Evolutionary conservation across 371 early-diverging fungal species (phyloP).

Genomic region (Synchytrium microbalum): DNA sequence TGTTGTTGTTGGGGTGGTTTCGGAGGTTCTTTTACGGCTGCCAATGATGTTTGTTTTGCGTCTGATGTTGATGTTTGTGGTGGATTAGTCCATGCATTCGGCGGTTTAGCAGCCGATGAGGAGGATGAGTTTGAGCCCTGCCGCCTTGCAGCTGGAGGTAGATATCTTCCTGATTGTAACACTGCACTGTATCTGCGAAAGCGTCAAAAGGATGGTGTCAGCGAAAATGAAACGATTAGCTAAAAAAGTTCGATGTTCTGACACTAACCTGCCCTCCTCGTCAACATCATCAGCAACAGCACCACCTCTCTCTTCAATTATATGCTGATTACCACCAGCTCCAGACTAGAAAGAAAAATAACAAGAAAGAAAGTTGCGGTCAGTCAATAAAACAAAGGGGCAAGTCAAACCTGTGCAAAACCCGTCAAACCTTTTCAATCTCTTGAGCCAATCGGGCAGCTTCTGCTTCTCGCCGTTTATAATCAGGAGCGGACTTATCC

Average conservation of each 20-base stretch:
- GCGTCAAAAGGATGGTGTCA: constrained; percentile 29
- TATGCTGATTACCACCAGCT: constrained; percentile 71
- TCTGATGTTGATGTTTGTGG: constrained; percentile 6
- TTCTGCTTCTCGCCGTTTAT: constrained; percentile 75
- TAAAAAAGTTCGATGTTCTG: no score
- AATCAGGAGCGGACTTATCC: constrained; percentile 79
- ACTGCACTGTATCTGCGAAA: constrained; percentile 11
- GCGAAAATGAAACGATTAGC: constrained; percentile 19
- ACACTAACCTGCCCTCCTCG: constrained; percentile 35
- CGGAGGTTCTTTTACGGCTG: background rate
- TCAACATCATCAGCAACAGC: constrained; percentile 29
- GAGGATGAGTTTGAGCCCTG: constrained; percentile 3
- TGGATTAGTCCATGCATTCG: background rate
- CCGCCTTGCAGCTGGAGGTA: constrained; percentile 28
- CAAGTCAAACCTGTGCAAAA: background rate
- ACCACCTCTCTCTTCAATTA: constrained; percentile 89
- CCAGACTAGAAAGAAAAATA: constrained; percentile 25
- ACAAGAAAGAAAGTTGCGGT: background rate
- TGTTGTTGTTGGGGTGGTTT: background rate
- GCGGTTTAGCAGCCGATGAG: background rate
- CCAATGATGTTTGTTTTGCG: background rate
- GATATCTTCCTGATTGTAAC: constrained; percentile 25
- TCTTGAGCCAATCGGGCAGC: constrained; percentile 87
- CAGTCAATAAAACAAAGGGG: background rate
- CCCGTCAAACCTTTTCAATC: constrained; percentile 57